These are phyloP conservation scores for Cicer pinnatifidum DNA, from an alignment of 306 rosid species.

Conservation along the genomic window DNA sequence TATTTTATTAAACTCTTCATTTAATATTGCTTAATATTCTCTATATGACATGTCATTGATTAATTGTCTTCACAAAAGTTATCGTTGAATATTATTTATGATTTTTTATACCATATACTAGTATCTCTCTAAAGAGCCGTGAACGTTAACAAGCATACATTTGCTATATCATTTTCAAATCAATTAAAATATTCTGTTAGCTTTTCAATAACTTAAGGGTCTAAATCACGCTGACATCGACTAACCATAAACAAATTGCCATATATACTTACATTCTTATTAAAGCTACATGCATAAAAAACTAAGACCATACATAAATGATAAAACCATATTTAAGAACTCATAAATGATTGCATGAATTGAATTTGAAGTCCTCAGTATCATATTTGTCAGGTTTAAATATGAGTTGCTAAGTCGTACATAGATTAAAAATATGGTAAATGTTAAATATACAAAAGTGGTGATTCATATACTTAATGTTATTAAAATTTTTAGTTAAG, in stretches of 20 bases:
- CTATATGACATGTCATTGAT: neutral
- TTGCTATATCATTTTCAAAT: conserved; percentile 43
- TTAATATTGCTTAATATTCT: conserved; percentile 24
- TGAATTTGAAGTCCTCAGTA: neutral
- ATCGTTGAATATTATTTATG: conserved; percentile 2
- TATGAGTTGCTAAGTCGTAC: too few species aligned
- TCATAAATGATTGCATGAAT: conserved; percentile 27
- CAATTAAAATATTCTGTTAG: conserved; percentile 42
- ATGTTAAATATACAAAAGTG: too few species aligned
- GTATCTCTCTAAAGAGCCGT: conserved; percentile 41
- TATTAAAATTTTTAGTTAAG: too few species aligned
- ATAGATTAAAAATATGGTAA: too few species aligned
- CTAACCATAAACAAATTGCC: conserved; percentile 42
- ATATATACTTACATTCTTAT: conserved; percentile 34
- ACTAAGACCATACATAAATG: neutral
- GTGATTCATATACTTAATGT: too few species aligned
- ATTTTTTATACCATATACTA: conserved; percentile 2
- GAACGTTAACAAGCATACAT: conserved; percentile 46
- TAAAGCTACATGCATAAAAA: conserved; percentile 41
- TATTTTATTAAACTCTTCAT: too few species aligned
- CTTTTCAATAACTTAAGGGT: conserved; percentile 49
- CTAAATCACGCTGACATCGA: conserved; percentile 46
- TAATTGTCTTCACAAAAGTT: conserved; percentile 5
- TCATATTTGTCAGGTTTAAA: too few species aligned
- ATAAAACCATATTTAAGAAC: too few species aligned